A percentile compares a stretch with the other conserved stretches of the same genome.
phyloP scores from a whole-genome alignment of 2,329 filamentous ascomycete species.

The Akanthomyces muscarius region DNA sequence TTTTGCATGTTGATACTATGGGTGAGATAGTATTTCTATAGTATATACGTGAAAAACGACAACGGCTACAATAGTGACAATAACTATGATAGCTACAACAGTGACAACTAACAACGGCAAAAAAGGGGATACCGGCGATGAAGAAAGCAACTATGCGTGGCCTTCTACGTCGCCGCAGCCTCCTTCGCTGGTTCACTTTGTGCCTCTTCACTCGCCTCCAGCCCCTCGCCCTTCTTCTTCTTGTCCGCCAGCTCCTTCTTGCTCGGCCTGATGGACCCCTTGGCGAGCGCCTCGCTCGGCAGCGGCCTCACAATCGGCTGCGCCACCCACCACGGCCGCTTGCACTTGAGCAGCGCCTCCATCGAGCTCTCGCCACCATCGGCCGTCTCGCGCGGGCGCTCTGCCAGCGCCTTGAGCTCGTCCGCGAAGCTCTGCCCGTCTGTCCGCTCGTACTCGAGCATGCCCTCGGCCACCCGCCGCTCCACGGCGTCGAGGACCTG shows the following conservation, averaged over 20 bases:
- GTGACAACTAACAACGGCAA: no score
- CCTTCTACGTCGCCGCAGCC: conserved; percentile 21
- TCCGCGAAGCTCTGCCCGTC: conserved; percentile 47
- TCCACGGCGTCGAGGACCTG: conserved; percentile 73
- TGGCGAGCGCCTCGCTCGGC: conserved; percentile 80
- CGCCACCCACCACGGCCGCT: conserved; percentile 83
- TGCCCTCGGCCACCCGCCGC: conserved; percentile 64
- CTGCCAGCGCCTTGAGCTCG: conserved; percentile 27
- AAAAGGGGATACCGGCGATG: no score
- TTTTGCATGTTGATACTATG: neutral
- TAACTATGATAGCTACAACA: no score
- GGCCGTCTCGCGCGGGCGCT: conserved; percentile 35
- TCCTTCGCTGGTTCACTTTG: conserved; percentile 20
- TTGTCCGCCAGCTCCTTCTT: conserved; percentile 60
- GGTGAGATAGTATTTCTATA: neutral
- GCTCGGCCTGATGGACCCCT: conserved; percentile 69
- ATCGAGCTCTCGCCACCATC: conserved; percentile 52
- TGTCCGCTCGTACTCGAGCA: conserved; percentile 62
- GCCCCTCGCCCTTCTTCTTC: conserved; percentile 25
- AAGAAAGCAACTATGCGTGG: neutral
- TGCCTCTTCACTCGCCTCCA: conserved; percentile 9
- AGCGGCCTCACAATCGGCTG: conserved; percentile 84
- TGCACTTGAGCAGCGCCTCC: conserved; percentile 67
- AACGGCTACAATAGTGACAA: no score
- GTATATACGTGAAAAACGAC: neutral